These are phyloP conservation scores for Sordariomycetes sp. DNA, from an alignment of 2,329 filamentous ascomycete genomes.

Conservation along the genomic window DNA sequence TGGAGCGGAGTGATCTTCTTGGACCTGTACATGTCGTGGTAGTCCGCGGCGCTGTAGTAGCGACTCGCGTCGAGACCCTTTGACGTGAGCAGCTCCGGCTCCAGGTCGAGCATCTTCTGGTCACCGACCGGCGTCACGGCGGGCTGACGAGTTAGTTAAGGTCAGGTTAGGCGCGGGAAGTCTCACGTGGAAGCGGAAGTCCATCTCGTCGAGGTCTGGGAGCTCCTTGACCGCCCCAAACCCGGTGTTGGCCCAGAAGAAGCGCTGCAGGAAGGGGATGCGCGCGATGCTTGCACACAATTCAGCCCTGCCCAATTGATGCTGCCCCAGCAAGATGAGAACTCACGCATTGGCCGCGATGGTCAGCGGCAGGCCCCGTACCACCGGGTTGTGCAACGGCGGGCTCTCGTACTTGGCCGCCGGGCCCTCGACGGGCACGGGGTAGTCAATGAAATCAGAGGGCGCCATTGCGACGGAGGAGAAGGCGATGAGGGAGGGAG, in stretches of 20 bases:
- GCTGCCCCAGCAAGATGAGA: neutral
- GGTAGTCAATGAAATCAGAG: slow-evolving; percentile 32
- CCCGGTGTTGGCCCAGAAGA: slow-evolving; percentile 62
- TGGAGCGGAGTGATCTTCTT: slow-evolving; percentile 62
- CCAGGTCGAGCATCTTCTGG: slow-evolving; percentile 27
- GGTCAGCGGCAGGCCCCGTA: slow-evolving; percentile 57
- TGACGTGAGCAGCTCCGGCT: slow-evolving; percentile 27
- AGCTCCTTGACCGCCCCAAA: slow-evolving; percentile 39
- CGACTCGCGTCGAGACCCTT: slow-evolving; percentile 36
- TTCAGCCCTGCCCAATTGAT: neutral
- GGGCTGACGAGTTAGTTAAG: slow-evolving; percentile 28
- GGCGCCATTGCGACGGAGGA: slow-evolving; percentile 15
- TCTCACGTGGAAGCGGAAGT: slow-evolving; percentile 39
- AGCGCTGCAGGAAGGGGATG: slow-evolving; percentile 39
- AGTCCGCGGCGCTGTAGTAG: slow-evolving; percentile 70
- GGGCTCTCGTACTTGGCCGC: slow-evolving; percentile 23
- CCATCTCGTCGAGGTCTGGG: slow-evolving; percentile 32
- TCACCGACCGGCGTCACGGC: slow-evolving; percentile 42
- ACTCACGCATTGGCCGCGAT: slow-evolving; percentile 53
- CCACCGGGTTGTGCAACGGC: slow-evolving; percentile 54
- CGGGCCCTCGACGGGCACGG: slow-evolving; percentile 23
- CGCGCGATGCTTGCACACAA: slow-evolving; percentile 2
- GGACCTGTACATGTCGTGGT: slow-evolving; percentile 63
- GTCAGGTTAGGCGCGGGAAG: neutral
- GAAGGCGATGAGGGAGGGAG: too few species aligned